phyloP scores from a whole-genome alignment of 257 asterid genomes.

The Nicotiana otophora region DNA sequence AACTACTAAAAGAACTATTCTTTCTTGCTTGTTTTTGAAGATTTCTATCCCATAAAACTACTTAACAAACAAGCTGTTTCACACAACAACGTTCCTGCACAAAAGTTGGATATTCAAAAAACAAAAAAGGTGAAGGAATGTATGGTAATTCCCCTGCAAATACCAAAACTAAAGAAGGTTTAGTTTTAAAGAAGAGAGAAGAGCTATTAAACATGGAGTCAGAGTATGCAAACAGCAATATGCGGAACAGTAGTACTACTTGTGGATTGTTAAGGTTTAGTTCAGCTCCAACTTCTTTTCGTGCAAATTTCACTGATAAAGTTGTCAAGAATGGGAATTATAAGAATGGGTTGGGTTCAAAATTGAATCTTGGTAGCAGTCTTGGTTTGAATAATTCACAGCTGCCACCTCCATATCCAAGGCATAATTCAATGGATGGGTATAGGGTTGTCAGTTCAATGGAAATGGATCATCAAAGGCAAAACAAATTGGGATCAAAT shows the following conservation, averaged over 20 bases:
- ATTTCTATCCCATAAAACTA: constrained; percentile 20
- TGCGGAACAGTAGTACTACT: constrained; percentile 11
- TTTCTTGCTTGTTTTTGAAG: constrained; percentile 44
- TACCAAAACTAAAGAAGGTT: too few relatives aligned
- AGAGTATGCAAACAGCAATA: constrained; percentile 2
- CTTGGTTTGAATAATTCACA: constrained; percentile 27
- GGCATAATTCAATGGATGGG: constrained; percentile 24
- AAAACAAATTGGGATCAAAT: constrained; percentile 25
- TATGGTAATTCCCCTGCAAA: constrained; percentile 59
- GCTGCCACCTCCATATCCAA: constrained; percentile 72
- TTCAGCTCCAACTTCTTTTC: constrained; percentile 67
- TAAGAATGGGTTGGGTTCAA: constrained; percentile 26
- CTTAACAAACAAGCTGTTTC: constrained; percentile 44
- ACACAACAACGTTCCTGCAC: constrained; percentile 21
- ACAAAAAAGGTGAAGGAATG: constrained; percentile 22
- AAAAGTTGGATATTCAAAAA: too few relatives aligned
- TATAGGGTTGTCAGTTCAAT: constrained; percentile 21
- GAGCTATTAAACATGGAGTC: constrained; percentile 36
- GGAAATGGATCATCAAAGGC: constrained; percentile 33
- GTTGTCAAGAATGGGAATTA: constrained; percentile 10
- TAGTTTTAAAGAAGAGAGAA: constrained; percentile 3
- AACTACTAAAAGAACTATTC: not conserved
- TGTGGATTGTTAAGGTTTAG: constrained; percentile 60
- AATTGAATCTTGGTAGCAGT: constrained; percentile 19
- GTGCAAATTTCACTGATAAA: constrained; percentile 25